Evolutionary conservation across 1,139 yeast species (phyloP).

Genomic region (Groenewaldozyma auringiensis): DNA sequence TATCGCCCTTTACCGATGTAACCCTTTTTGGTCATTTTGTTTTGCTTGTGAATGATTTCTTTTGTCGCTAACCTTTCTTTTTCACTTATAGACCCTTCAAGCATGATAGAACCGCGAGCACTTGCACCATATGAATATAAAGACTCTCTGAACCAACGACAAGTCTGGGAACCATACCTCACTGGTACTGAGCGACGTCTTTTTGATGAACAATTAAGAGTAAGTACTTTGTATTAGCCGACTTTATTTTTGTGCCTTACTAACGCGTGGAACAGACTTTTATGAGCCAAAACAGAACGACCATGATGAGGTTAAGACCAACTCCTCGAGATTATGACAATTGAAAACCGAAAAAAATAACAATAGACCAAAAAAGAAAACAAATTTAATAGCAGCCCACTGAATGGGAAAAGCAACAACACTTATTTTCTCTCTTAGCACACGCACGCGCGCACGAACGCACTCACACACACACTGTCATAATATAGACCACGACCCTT

Average conservation of each 20-base stretch:
- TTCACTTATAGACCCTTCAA: conserved; percentile 9
- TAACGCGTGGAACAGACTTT: no score
- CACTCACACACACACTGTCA: no score
- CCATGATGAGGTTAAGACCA: conserved; percentile 2
- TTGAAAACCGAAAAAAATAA: not conserved
- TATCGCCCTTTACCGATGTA: conserved; percentile 6
- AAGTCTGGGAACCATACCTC: conserved; percentile 29
- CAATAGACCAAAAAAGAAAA: not conserved
- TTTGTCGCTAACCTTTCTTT: conserved; percentile 1
- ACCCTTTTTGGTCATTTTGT: conserved; percentile 1
- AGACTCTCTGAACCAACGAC: conserved; percentile 28
- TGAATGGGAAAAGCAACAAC: no score
- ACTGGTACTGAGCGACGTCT: conserved; percentile 29
- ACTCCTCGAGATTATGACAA: not conserved
- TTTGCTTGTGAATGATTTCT: conserved; percentile 3
- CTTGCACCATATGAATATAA: conserved; percentile 29
- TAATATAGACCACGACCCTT: no score
- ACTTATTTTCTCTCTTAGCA: no score
- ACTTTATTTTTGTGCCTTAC: no score
- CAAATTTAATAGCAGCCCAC: not conserved
- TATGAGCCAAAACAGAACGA: not conserved
- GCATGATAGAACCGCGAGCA: conserved; percentile 17
- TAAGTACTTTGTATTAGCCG: no score
- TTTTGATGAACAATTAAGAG: conserved; percentile 27
- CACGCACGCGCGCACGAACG: no score